These are phyloP conservation scores for Albizia julibrissin DNA, from an alignment of 306 rosid species.

Conservation along the genomic window DNA sequence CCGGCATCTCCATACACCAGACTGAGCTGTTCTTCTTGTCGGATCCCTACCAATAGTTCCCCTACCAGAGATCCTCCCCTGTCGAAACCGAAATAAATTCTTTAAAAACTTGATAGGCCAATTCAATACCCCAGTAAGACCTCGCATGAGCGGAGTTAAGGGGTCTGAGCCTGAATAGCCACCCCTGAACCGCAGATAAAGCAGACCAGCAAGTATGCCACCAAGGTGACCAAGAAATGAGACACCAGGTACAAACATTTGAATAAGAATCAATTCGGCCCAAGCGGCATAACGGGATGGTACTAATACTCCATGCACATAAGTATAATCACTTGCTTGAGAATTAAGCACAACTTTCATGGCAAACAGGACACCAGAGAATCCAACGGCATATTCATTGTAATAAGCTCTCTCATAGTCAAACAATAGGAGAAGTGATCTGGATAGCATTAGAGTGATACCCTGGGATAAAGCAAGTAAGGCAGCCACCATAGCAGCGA, in stretches of 20 bases:
- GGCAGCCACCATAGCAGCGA: constrained; percentile 71
- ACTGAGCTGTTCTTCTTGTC: constrained; percentile 30
- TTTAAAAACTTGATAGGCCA: constrained; percentile 55
- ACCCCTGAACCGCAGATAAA: constrained; percentile 57
- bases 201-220: constrained; percentile 81
- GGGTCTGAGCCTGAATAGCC: constrained; percentile 57
- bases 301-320: constrained; percentile 58
- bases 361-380: constrained; percentile 91
- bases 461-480: constrained; percentile 77
- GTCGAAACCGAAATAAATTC: constrained; percentile 35
- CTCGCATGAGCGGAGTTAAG: constrained; percentile 42
- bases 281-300: constrained; percentile 84
- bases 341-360: constrained; percentile 87
- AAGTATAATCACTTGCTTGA: constrained; percentile 41
- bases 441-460: constrained; percentile 63
- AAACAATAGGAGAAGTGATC: constrained; percentile 65
- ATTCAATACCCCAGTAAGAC: constrained; percentile 41
- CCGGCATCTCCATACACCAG: constrained; percentile 71
- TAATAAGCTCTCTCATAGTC: constrained; percentile 66
- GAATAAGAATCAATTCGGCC: constrained; percentile 77
- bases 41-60: constrained; percentile 53
- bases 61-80: constrained; percentile 55
- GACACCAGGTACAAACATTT: constrained; percentile 75
- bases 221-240: constrained; percentile 89
- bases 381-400: constrained; percentile 72